A percentile compares a stretch with the other conserved stretches of the same genome.
These are phyloP conservation scores for Fraxinus excelsior DNA, from an alignment of 257 asterid genomes.

Conservation along the genomic window DNA sequence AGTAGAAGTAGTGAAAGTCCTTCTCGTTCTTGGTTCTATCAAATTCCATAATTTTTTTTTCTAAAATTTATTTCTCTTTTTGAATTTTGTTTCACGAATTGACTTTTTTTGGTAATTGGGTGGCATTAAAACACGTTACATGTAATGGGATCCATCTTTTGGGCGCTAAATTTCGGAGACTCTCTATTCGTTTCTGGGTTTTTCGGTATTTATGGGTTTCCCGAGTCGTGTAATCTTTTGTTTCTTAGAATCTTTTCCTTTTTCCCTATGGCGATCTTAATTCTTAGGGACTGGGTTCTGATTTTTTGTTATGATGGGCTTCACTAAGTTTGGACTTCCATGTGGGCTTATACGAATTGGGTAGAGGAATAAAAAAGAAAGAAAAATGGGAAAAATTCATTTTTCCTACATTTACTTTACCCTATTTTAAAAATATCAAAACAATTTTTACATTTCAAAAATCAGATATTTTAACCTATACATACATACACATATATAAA, in stretches of 20 bases:
- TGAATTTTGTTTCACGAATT: not conserved
- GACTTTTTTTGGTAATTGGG: slow-evolving; percentile 9
- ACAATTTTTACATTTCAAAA: too few species aligned
- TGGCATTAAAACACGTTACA: slow-evolving; percentile 27
- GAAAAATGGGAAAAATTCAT: too few species aligned
- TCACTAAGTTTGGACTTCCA: not conserved
- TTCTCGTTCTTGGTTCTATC: slow-evolving; percentile 48
- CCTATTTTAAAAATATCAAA: too few species aligned
- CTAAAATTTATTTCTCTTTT: not conserved
- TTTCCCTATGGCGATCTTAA: not conserved
- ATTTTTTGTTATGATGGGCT: slow-evolving; percentile 1
- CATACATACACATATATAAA: too few species aligned
- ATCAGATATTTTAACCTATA: too few species aligned
- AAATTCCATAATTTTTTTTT: slow-evolving; percentile 39
- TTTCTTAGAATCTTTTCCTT: slow-evolving; percentile 20
- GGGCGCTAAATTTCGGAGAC: slow-evolving; percentile 30
- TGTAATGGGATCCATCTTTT: slow-evolving; percentile 5
- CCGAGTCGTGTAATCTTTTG: slow-evolving; percentile 37
- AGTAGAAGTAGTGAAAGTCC: slow-evolving; percentile 37
- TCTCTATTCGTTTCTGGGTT: slow-evolving; percentile 40
- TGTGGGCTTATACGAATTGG: not conserved
- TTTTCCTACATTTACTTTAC: too few species aligned
- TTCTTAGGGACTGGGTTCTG: not conserved
- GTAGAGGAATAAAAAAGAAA: not conserved
- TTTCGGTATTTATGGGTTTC: slow-evolving; percentile 40